Evolutionary conservation across 1,139 yeast species (phyloP).

Genomic region (Kazachstania sp.): DNA sequence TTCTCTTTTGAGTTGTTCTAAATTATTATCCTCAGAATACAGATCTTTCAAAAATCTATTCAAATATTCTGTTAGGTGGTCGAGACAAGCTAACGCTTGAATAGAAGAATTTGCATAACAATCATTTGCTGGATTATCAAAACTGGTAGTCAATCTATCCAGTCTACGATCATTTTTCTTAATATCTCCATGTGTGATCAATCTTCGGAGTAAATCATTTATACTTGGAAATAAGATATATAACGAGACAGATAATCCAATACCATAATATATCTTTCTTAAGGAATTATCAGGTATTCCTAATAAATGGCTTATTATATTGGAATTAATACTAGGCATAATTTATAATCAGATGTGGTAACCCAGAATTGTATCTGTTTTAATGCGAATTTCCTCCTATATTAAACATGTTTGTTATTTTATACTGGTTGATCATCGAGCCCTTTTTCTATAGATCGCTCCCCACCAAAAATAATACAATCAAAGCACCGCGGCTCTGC

Average conservation of each 20-base stretch:
- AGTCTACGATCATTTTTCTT: conserved; percentile 38
- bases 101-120: conserved; percentile 90
- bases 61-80: conserved; percentile 55
- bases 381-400: too few relatives aligned
- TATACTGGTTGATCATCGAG: too few relatives aligned
- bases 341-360: too few relatives aligned
- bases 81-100: conserved; percentile 72
- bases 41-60: conserved; percentile 34
- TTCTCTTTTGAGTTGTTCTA: neutral
- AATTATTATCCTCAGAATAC: neutral
- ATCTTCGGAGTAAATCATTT: neutral
- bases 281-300: neutral
- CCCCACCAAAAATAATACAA: too few relatives aligned
- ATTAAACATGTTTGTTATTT: too few relatives aligned
- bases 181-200: neutral
- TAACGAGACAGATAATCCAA: conserved; percentile 2
- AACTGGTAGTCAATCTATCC: conserved; percentile 75
- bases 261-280: conserved; percentile 1
- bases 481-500: too few relatives aligned
- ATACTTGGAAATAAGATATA: conserved; percentile 10
- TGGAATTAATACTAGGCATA: neutral
- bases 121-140: conserved; percentile 73
- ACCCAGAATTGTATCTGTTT: too few relatives aligned
- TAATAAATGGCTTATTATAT: neutral
- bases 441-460: too few relatives aligned